These are phyloP conservation scores for Malus asiatica DNA, from an alignment of 306 rosid species.

Conservation along the genomic window DNA sequence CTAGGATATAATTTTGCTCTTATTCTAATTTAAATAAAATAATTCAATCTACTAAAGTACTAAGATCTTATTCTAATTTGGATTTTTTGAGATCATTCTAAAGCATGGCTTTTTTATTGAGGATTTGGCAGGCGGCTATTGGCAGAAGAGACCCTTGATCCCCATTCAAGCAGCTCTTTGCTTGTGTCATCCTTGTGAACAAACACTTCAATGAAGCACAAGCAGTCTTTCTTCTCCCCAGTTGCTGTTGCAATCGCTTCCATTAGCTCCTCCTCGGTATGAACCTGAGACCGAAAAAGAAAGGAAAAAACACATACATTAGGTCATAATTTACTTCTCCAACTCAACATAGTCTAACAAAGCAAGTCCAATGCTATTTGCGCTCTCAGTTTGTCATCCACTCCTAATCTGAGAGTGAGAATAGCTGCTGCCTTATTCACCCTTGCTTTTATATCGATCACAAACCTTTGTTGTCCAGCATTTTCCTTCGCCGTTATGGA, in stretches of 20 bases:
- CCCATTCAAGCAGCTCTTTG: constrained; percentile 49
- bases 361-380: neutral
- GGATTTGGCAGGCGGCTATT: constrained; percentile 43
- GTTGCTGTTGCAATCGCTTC: constrained; percentile 35
- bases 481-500: constrained; percentile 43
- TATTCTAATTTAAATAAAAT: neutral
- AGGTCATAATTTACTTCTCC: neutral
- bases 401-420: neutral
- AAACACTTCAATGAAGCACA: constrained; percentile 45
- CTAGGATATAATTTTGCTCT: neutral
- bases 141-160: constrained; percentile 41
- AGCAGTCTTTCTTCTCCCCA: constrained; percentile 26
- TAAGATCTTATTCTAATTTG: neutral
- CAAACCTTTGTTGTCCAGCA: constrained; percentile 37
- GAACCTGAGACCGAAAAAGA: constrained; percentile 5
- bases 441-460: neutral
- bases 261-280: constrained; percentile 23
- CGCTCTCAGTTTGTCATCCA: neutral
- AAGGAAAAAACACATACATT: neutral
- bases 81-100: neutral
- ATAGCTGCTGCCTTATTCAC: neutral
- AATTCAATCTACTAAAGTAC: no score
- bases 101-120: constrained; percentile 6
- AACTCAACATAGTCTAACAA: neutral
- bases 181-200: constrained; percentile 46